phyloP scores from a whole-genome alignment of 148 eudicot genomes.

The Suaeda aralocaspica region DNA sequence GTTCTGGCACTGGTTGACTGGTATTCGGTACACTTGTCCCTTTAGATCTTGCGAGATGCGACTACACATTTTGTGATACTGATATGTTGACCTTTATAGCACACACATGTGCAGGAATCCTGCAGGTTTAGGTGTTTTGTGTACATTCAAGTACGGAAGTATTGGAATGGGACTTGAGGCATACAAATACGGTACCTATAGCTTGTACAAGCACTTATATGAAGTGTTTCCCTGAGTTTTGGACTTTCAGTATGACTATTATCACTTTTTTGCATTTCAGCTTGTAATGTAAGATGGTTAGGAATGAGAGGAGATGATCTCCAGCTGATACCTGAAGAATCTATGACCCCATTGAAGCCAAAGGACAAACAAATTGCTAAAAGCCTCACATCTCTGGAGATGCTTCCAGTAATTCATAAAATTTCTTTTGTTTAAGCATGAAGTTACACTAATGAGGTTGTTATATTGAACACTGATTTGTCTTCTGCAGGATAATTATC shows the following conservation, averaged over 20 bases:
- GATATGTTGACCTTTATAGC: background rate
- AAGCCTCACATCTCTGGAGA: slow-evolving; percentile 66
- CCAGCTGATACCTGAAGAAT: slow-evolving; percentile 68
- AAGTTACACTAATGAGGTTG: background rate
- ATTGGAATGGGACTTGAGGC: slow-evolving; percentile 96
- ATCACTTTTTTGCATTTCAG: slow-evolving; percentile 32
- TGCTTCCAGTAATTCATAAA: slow-evolving; percentile 47
- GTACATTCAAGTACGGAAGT: slow-evolving; percentile 94
- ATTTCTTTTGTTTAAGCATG: background rate
- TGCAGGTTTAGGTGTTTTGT: slow-evolving; percentile 83
- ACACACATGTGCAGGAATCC: slow-evolving; percentile 62
- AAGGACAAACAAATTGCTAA: slow-evolving; percentile 81
- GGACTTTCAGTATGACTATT: background rate
- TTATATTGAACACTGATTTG: background rate
- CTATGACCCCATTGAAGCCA: slow-evolving; percentile 59
- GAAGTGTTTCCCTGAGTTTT: background rate
- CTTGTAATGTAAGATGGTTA: slow-evolving; percentile 92
- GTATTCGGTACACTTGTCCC: slow-evolving; percentile 56
- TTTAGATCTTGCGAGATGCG: background rate
- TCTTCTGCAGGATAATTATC: slow-evolving; percentile 59
- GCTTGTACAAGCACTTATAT: background rate
- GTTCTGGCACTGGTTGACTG: slow-evolving; percentile 90
- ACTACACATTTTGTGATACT: no score
- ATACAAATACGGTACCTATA: slow-evolving; percentile 70
- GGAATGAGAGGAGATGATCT: slow-evolving; percentile 79